Evolutionary conservation across 1,284 basidiomycete genomes (phyloP).

Genomic region (Ceratobasidium sp.): DNA sequence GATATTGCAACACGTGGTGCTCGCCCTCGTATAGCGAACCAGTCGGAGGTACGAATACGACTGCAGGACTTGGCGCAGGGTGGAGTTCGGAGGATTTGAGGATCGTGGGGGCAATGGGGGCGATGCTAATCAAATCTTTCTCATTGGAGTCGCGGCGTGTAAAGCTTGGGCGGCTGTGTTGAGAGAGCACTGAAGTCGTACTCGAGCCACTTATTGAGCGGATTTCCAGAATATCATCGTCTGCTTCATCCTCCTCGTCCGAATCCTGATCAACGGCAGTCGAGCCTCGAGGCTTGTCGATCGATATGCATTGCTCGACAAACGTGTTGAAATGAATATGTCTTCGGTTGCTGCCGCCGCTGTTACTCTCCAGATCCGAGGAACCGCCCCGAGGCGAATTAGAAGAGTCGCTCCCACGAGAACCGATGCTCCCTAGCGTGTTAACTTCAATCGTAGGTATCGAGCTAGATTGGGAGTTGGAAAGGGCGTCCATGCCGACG

Average conservation of each 20-base stretch:
- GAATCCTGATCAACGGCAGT: conserved; percentile 30
- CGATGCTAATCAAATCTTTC: conserved; percentile 83
- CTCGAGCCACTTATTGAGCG: conserved; percentile 37
- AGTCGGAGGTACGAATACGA: conserved; percentile 58
- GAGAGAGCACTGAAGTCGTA: conserved; percentile 19
- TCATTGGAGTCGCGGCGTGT: conserved; percentile 49
- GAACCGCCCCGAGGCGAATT: conserved; percentile 41
- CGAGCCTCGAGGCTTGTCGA: conserved; percentile 59
- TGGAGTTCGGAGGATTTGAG: conserved; percentile 74
- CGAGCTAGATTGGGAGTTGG: not conserved
- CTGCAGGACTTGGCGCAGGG: conserved; percentile 52
- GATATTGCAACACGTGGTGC: conserved; percentile 28
- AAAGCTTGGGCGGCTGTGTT: conserved; percentile 37
- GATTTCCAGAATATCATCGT: conserved; percentile 47
- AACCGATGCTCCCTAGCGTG: conserved; percentile 1
- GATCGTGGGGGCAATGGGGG: conserved; percentile 92
- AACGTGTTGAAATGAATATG: conserved; percentile 99
- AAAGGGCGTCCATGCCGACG: conserved; percentile 26
- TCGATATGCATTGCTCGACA: conserved; percentile 97
- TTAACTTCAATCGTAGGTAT: conserved; percentile 11
- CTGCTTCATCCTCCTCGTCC: conserved; percentile 46
- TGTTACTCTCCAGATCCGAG: conserved; percentile 32
- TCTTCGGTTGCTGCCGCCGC: conserved; percentile 61
- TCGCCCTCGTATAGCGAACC: conserved; percentile 44
- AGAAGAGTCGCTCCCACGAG: conserved; percentile 23